Base-by-base conservation (phyloP, 306 rosid species). In the Citrullus amarus region DNA sequence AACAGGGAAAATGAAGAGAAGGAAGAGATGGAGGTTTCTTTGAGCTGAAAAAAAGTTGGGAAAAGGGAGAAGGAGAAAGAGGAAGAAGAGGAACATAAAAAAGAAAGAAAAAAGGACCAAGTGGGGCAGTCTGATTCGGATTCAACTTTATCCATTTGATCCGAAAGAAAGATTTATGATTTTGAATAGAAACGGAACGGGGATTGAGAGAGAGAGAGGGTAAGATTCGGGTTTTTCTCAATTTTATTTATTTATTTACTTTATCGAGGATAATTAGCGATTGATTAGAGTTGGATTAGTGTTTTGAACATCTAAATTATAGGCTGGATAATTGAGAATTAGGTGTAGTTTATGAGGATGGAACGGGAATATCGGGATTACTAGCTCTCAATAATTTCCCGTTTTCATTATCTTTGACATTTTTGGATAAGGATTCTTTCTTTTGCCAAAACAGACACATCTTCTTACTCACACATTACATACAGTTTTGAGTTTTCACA, bases 401-500 rank as follows among this genome's bases (percentile, higher is more conserved):
- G 3, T 70, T 46, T 46, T 20, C 18, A 8, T 12, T 12, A 22
- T 25, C 57, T 25, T 12, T 14, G 1, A 44, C 25, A 44, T 12
- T 22, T 70, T 70, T 70, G 76, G 76, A 70, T 70, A 70, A 70
- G 41, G 56, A 70, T 22, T 14, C 36, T 8, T 12, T 17, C 0
- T 34, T 36, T 68, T 44, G 57, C 50, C 50, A 44, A 44, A 11
- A 44, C 46, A 43, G 46, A 43, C 46, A 9, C 10, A 43, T 6
- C 46, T 43, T 43, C 46, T 43, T 43, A 43, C 56, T 51, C 56
- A 51, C 57, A 53, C 17, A 25, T 25, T 25, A 25, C 1, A 25
- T 3, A 53, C 77, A 50, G 17, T 73, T 73, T 73, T 73, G 77
- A 73, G 77, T 73, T 51, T 73, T 50, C 77, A 73, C 77, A 22